Conservation (phyloP, 176 grass and related monocot species). For the Lolium perenne region DNA sequence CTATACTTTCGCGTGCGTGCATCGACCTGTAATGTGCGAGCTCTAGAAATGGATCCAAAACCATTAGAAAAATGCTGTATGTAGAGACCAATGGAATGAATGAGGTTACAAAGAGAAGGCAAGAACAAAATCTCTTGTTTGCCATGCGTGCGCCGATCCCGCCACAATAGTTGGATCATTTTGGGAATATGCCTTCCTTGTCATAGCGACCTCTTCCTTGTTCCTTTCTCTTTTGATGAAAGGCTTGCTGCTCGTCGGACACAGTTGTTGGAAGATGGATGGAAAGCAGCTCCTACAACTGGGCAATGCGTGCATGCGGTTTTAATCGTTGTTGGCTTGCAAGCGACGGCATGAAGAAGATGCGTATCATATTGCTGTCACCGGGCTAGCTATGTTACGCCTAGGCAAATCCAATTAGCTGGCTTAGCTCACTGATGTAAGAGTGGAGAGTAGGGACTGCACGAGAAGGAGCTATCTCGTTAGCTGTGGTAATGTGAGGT, state of each 20-base stretch:
- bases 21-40: not conserved
- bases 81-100: too few relatives aligned
- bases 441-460: not conserved
- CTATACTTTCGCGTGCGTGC: not conserved
- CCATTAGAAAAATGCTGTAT: too few relatives aligned
- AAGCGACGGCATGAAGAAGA: not conserved
- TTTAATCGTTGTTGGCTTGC: slow-evolving; percentile 4
- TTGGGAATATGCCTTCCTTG: not conserved
- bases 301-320: not conserved
- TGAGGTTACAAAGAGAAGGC: too few relatives aligned
- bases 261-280: not conserved
- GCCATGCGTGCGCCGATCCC: slow-evolving; percentile 9
- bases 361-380: not conserved
- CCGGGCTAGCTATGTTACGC: not conserved
- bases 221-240: not conserved
- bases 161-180: not conserved
- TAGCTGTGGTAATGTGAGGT: not conserved
- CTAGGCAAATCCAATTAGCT: too few relatives aligned
- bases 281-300: not conserved
- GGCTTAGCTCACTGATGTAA: too few relatives aligned
- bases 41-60: not conserved
- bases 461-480: not conserved
- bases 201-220: not conserved
- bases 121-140: not conserved
- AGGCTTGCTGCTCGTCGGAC: not conserved